These are phyloP conservation scores for Parastagonospora avenae DNA, from an alignment of 2,329 filamentous ascomycete species.

Conservation along the genomic window DNA sequence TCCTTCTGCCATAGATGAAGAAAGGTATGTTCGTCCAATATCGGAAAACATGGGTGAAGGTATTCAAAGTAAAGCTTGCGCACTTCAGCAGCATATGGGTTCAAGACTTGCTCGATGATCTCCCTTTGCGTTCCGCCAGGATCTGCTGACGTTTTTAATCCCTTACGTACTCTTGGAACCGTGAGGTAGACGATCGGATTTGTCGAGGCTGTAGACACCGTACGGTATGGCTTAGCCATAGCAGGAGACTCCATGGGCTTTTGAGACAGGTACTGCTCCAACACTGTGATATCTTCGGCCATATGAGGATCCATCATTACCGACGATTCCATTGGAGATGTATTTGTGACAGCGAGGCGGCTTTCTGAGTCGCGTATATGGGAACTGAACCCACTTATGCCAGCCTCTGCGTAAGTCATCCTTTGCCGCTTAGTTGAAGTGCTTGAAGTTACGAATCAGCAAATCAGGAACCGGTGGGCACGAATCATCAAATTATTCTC, in stretches of 20 bases:
- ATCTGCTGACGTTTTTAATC: conserved; percentile 12
- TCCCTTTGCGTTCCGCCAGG: conserved; percentile 21
- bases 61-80: conserved; percentile 16
- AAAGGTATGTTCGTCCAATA: conserved; percentile 22
- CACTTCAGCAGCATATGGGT: conserved; percentile 11
- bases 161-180: conserved; percentile 19
- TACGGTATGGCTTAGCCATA: conserved; percentile 11
- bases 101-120: conserved; percentile 22
- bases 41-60: conserved; percentile 25
- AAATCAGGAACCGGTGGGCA: no score
- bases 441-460: no score
- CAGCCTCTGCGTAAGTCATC: neutral
- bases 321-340: conserved; percentile 20
- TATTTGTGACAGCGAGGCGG: conserved; percentile 3
- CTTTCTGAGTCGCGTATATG: neutral
- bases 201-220: conserved; percentile 17
- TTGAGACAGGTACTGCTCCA: conserved; percentile 22
- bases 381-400: conserved; percentile 2
- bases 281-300: conserved; percentile 25
- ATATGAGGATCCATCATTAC: conserved; percentile 28
- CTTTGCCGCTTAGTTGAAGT: conserved; percentile 3
- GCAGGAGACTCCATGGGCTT: conserved; percentile 1
- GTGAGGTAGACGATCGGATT: conserved; percentile 26
- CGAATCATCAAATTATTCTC: neutral
- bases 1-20: conserved; percentile 16